Evolutionary conservation across 352 stramenopile genomes (phyloP).

Genomic region (Thraustochytrium striatum): DNA sequence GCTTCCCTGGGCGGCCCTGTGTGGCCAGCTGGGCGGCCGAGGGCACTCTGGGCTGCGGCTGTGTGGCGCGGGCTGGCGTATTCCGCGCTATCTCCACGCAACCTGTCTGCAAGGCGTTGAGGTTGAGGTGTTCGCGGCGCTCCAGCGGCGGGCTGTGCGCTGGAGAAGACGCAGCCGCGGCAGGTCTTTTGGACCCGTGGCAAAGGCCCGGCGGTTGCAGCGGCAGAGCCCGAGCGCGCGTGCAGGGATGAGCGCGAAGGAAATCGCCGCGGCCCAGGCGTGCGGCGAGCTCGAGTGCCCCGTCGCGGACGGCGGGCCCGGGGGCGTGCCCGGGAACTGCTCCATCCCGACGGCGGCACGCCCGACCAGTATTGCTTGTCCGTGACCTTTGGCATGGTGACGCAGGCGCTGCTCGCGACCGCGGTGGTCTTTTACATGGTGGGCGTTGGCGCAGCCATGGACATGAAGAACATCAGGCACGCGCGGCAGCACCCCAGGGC

Average conservation of each 20-base stretch:
- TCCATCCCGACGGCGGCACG: background rate
- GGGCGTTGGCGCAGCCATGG: background rate
- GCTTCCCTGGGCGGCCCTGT: no score
- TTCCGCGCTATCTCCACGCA: no score
- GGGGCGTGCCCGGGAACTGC: background rate
- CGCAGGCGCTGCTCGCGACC: background rate
- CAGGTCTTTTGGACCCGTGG: no score
- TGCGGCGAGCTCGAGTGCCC: background rate
- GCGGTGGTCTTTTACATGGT: background rate
- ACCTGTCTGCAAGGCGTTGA: no score
- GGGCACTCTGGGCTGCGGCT: no score
- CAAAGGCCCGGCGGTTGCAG: no score
- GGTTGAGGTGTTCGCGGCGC: no score
- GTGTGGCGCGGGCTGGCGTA: no score
- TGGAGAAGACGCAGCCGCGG: no score
- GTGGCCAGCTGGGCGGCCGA: no score
- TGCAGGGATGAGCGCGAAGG: background rate
- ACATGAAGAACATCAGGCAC: background rate
- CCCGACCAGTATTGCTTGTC: background rate
- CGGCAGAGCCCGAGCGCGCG: no score
- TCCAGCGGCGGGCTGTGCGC: no score
- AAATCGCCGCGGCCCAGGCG: background rate
- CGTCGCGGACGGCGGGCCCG: background rate
- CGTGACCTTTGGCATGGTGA: background rate
- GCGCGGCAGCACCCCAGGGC: background rate